Evolutionary conservation across 2,329 filamentous ascomycete species (phyloP).

Genomic region (Clonostachys rhizophaga): DNA sequence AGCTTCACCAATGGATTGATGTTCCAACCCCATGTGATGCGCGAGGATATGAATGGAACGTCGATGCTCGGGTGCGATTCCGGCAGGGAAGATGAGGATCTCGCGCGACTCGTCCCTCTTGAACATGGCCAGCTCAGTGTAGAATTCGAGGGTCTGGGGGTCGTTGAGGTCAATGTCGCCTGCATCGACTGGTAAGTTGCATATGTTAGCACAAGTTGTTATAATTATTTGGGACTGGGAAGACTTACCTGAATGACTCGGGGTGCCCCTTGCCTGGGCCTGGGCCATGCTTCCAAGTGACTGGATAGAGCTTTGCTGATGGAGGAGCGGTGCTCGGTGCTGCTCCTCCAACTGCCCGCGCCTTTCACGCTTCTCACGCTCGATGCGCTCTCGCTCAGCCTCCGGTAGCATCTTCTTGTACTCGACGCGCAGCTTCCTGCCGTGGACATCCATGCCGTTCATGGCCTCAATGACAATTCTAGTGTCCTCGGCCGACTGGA

Average conservation of each 20-base stretch:
- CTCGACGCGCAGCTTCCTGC: conserved; percentile 89
- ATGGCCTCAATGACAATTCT: conserved; percentile 86
- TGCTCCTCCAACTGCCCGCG: conserved; percentile 96
- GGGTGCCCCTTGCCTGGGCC: conserved; percentile 47
- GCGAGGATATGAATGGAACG: conserved; percentile 90
- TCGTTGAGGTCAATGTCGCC: conserved; percentile 87
- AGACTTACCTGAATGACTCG: neutral
- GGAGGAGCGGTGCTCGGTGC: conserved; percentile 73
- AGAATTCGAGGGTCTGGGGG: conserved; percentile 79
- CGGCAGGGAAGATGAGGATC: conserved; percentile 77
- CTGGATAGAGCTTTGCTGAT: conserved; percentile 82
- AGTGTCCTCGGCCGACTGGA: conserved; percentile 92
- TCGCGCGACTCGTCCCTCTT: conserved; percentile 75
- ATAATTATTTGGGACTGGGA: too few relatives aligned
- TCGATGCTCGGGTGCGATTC: conserved; percentile 76
- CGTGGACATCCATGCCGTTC: conserved; percentile 94
- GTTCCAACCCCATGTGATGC: conserved; percentile 89
- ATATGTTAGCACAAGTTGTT: neutral
- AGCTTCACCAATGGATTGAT: conserved; percentile 83
- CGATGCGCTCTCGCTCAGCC: conserved; percentile 90
- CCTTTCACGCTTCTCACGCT: conserved; percentile 93
- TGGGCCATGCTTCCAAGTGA: conserved; percentile 64
- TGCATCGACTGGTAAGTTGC: conserved; percentile 4
- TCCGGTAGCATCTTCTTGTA: conserved; percentile 99
- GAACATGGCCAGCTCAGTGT: conserved; percentile 86